Base-by-base conservation (phyloP, 257 asterid species). In the Echium plantagineum region DNA sequence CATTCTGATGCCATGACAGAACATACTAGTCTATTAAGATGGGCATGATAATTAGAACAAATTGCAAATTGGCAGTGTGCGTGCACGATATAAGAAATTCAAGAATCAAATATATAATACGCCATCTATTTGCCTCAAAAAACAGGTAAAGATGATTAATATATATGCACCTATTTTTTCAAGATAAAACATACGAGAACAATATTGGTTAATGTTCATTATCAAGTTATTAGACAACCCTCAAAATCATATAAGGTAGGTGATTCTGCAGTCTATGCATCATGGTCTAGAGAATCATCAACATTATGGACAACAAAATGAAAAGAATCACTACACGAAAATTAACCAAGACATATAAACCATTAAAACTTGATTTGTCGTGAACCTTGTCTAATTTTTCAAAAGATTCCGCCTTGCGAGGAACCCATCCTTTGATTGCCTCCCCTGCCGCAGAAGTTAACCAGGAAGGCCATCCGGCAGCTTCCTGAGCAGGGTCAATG, bases 401-500 rank as follows among this genome's bases (percentile, higher is more conserved):
- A 57, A 86, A 89, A 0, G 97, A 82, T n/a, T 89, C 97, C 21
- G 86, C 94, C 64, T 79, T 83, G 63, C 95, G 77, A 68, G 96
- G 96, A 66, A 85, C 55, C 96, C 96, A 88, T 59, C 96, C 96
- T 77, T 85, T 88, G 71, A 89, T 80, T 47, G 96, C 96, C 76
- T 89, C 96, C 63, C 96, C 95, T 42, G 96, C 96, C 60, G 77
- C 94, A 10, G 89, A 81, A 62, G 88, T 78, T 61, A 89, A 69
- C 95, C 96, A 89, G 0, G 90, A 72, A 7, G 96, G 96, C 96
- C 96, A 89, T 58, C 96, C 96, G 21, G 95, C 95, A 61, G 75
- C 87, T 49, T 76, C 79, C 70, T 89, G 96, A 18, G 94, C 82
- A 22, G 83, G 94, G 42, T 89, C 96, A 54, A 80, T 77, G 48